phyloP scores from a whole-genome alignment of 441 rosid species.

The Rhodomyrtus psidioides region DNA sequence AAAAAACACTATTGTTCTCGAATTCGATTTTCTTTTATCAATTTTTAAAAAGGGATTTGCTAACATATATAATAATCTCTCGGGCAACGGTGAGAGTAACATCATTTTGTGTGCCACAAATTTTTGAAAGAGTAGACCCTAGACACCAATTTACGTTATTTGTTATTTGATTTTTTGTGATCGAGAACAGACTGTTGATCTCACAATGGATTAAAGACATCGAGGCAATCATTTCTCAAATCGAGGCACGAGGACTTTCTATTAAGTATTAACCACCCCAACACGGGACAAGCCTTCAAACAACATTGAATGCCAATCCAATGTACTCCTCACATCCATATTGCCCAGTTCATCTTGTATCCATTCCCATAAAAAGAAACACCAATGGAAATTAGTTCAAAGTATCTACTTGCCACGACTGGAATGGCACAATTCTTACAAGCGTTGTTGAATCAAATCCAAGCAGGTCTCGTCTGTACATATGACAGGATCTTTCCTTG shows the following conservation, averaged over 20 bases:
- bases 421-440: background rate
- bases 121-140: no score
- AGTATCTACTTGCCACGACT: fast-evolving
- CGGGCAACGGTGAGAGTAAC: no score
- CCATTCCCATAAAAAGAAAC: background rate
- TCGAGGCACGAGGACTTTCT: background rate
- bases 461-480: background rate
- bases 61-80: no score
- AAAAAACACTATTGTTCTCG: fast-evolving
- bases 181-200: no score
- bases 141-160: no score
- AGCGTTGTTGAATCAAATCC: background rate
- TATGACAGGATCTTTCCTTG: background rate
- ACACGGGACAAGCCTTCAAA: background rate
- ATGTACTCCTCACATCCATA: background rate
- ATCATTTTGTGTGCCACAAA: no score
- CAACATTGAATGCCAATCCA: background rate
- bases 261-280: background rate
- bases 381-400: background rate
- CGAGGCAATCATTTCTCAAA: background rate
- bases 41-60: background rate
- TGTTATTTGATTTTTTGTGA: no score
- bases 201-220: no score
- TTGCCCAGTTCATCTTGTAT: background rate
- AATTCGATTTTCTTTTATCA: background rate